Base-by-base conservation (phyloP, 495 filamentous ascomycete species). In the Aspergillus bertholletiae region DNA sequence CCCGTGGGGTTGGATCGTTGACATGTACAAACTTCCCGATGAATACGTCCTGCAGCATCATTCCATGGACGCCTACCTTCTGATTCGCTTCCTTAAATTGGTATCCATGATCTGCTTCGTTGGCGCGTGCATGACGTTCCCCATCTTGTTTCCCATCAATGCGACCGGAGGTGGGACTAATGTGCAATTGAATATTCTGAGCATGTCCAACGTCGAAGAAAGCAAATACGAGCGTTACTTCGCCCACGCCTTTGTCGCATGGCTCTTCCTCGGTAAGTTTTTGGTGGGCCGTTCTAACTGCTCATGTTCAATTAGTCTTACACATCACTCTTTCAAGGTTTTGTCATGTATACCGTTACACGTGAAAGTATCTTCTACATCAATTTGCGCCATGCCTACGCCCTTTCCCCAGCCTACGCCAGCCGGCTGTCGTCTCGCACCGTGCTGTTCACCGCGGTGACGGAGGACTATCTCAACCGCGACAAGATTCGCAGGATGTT, bases 381-480 rank as follows among this genome's bases (percentile, higher is more conserved):
- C 80, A 97, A 96, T 70, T 69, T 97, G 54, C 90, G 93, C 60
- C 95, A 98, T 76, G 94, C 95, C 1, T 96, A 96, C 74, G 78
- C 94, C 46, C 79, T 96, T 53, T 92, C 91, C 34, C 93, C 92
- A 15, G 76, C 89, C 24, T 93, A 96, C 69, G 83, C 91, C 46
- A 88, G 84, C 61, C 89, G 93, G 60, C 86, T 97, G 55, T 97
- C 95, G 2, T 95, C 94, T 3, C 84, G 92, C 55, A 97, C 93
- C 28, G 90, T 98, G 6, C 84, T 98, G 13, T 96, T 96, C 70
- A 86, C 89, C 23, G 88, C 88, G 9, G 92, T 98, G 18, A 92
- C 94, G 5, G 58, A 80, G 34, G 72, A 83, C 7, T 95, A 92
- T 58, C 75, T 93, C 30, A 80, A 86, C 64, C 81, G 88, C 67